phyloP scores from a whole-genome alignment of 441 rosid species.

The Populus hybrid region DNA sequence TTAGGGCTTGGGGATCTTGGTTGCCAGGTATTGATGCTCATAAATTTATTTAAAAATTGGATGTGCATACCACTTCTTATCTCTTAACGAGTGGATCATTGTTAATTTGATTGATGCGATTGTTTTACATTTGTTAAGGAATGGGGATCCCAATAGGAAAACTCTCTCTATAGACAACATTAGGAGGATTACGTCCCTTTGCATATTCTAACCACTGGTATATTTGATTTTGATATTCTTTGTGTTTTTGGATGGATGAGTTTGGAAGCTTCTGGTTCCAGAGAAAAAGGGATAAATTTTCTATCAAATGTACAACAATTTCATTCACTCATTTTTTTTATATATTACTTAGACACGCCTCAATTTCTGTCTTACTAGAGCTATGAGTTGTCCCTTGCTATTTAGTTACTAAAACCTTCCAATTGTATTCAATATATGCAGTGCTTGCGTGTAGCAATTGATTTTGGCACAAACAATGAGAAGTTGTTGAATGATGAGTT shows the following conservation, averaged over 20 bases:
- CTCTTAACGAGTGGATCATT: background rate
- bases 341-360: background rate
- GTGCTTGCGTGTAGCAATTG: conserved; percentile 89
- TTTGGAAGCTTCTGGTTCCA: background rate
- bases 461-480: conserved; percentile 90
- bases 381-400: background rate
- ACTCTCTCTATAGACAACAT: no score
- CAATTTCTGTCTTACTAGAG: background rate
- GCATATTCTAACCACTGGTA: no score
- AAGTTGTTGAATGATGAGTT: conserved; percentile 75
- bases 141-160: conserved; percentile 80
- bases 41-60: background rate
- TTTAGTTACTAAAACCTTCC: conserved; percentile 6
- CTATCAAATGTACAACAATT: background rate
- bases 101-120: conserved; percentile 5
- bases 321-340: background rate
- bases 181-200: no score
- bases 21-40: conserved; percentile 59
- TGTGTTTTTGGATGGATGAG: background rate
- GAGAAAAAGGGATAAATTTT: background rate
- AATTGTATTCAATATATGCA: conserved; percentile 25
- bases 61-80: conserved; percentile 2
- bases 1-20: conserved; percentile 95
- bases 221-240: background rate
- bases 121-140: conserved; percentile 50